Conservation (phyloP, 257 asterid genomes). For the Solanum piurae region DNA sequence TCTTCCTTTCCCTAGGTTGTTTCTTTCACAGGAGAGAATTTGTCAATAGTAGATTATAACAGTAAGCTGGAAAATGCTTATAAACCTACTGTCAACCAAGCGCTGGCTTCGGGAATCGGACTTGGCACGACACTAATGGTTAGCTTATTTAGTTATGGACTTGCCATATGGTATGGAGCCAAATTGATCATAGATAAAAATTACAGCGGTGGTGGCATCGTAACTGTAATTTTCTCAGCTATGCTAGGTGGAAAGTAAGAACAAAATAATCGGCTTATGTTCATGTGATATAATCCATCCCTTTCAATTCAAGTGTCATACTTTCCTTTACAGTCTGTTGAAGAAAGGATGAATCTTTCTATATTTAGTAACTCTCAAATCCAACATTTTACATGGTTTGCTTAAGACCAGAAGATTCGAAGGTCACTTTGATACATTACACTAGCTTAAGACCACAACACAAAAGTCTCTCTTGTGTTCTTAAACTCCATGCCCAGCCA, state of each 20-base stretch:
- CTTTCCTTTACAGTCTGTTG: background rate
- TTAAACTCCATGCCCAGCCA: background rate
- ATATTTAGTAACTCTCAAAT: background rate
- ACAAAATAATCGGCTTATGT: background rate
- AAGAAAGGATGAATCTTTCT: background rate
- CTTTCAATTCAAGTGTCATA: background rate
- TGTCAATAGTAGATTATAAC: conserved; percentile 35
- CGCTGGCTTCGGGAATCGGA: conserved; percentile 53
- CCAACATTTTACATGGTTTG: background rate
- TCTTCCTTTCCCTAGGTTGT: conserved; percentile 35
- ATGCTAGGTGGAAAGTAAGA: conserved; percentile 66
- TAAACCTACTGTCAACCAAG: conserved; percentile 27
- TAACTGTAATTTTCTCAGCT: conserved; percentile 42
- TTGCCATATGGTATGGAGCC: conserved; percentile 56
- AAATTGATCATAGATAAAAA: conserved; percentile 37
- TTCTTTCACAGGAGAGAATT: conserved; percentile 54
- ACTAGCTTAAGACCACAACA: background rate
- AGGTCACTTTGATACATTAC: background rate
- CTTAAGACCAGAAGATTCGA: background rate
- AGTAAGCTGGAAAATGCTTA: conserved; percentile 34
- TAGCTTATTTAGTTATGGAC: conserved; percentile 36
- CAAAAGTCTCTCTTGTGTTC: background rate
- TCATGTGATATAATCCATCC: background rate
- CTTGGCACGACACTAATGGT: conserved; percentile 28
- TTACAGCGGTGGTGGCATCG: conserved; percentile 37